Conservation (phyloP, 1,284 basidiomycete species). For the Rhodotorula sp. region DNA sequence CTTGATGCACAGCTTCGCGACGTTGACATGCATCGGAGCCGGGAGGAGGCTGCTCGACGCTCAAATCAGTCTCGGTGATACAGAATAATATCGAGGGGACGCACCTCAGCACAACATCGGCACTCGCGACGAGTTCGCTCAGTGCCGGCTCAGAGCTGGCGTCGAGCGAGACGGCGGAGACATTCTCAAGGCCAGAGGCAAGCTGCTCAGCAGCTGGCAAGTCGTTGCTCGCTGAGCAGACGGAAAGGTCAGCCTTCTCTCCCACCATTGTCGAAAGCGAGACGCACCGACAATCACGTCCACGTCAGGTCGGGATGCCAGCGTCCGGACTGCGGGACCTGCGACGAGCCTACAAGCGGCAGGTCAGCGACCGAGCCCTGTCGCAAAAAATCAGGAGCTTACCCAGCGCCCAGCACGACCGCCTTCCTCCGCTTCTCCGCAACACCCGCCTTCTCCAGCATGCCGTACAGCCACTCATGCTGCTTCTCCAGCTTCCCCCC, state of each 20-base stretch:
- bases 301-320: slow-evolving; percentile 56
- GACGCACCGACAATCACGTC: slow-evolving; percentile 70
- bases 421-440: slow-evolving; percentile 61
- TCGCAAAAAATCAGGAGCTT: slow-evolving; percentile 62
- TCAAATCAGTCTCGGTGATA: no score
- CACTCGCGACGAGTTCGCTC: slow-evolving; percentile 56
- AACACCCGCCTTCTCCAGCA: slow-evolving; percentile 54
- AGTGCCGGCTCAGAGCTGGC: slow-evolving; percentile 60
- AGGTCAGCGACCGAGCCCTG: slow-evolving; percentile 70
- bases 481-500: slow-evolving; percentile 58
- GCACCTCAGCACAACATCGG: slow-evolving; percentile 68
- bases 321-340: slow-evolving; percentile 31
- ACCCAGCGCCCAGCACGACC: slow-evolving; percentile 82
- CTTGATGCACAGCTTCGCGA: slow-evolving; percentile 75
- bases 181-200: slow-evolving; percentile 58
- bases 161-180: slow-evolving; percentile 62
- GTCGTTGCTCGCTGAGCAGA: slow-evolving; percentile 67
- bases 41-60: slow-evolving; percentile 64
- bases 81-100: slow-evolving; percentile 32
- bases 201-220: slow-evolving; percentile 61
- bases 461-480: slow-evolving; percentile 62
- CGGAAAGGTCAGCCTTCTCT: slow-evolving; percentile 20
- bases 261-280: neutral
- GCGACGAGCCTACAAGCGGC: slow-evolving; percentile 48
- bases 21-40: slow-evolving; percentile 67